Evolutionary conservation across 495 filamentous ascomycete species (phyloP).

Genomic region (Entonaema liquescens): DNA sequence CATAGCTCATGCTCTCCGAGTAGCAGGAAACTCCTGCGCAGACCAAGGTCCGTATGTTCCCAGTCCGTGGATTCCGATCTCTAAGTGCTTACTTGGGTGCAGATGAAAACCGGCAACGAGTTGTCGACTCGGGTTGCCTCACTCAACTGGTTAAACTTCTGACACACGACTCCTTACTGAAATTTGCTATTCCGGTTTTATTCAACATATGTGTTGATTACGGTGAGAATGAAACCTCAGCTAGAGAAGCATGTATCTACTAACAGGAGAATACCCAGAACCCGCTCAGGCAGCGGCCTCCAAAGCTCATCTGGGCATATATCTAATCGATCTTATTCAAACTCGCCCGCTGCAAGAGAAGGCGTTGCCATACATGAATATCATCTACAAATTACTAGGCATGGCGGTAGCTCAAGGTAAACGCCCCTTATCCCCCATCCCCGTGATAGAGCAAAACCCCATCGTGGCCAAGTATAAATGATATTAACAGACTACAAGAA

Average conservation of each 20-base stretch:
- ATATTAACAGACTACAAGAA: constrained; percentile 41
- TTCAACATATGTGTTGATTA: constrained; percentile 80
- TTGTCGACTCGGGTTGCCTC: constrained; percentile 67
- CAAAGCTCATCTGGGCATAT: constrained; percentile 51
- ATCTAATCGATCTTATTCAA: constrained; percentile 51
- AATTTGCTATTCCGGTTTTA: constrained; percentile 71
- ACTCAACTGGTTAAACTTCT: constrained; percentile 63
- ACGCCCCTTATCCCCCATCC: not conserved
- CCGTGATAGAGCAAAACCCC: not conserved
- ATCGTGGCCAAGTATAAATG: not conserved
- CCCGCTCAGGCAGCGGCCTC: constrained; percentile 63
- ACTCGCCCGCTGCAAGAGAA: constrained; percentile 43
- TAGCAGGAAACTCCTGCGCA: constrained; percentile 84
- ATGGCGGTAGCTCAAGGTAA: constrained; percentile 58
- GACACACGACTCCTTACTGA: constrained; percentile 57
- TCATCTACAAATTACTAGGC: constrained; percentile 59
- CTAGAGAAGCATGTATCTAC: constrained; percentile 5
- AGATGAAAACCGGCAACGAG: constrained; percentile 78
- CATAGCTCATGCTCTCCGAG: constrained; percentile 65
- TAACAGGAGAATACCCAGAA: constrained; percentile 49
- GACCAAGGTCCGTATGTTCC: constrained; percentile 67
- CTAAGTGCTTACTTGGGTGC: constrained; percentile 5
- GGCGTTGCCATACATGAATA: constrained; percentile 44
- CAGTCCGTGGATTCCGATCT: not conserved
- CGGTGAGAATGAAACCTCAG: constrained; percentile 56